Conservation (phyloP, 495 filamentous ascomycete genomes). For the Clohesyomyces aquaticus region DNA sequence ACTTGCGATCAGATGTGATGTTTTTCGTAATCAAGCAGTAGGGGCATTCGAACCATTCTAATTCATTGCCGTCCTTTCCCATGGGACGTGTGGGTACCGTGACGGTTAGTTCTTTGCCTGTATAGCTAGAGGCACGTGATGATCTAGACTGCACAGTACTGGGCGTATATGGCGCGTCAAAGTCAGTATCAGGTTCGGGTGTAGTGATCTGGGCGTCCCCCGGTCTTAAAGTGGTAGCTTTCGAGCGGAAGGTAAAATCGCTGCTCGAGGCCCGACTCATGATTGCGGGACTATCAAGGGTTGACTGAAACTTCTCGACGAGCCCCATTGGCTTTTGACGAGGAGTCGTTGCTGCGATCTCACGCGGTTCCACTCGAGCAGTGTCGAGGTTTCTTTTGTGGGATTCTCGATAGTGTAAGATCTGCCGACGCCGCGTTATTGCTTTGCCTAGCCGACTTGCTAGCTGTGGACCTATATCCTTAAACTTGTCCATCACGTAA, state of each 20-base stretch:
- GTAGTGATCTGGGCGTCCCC: not conserved
- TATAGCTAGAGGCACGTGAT: conserved; percentile 11
- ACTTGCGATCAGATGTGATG: conserved; percentile 12
- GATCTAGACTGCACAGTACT: conserved; percentile 14
- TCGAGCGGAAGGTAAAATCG: conserved; percentile 1
- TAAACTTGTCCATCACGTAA: conserved; percentile 25
- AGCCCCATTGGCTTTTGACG: not conserved
- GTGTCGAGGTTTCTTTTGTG: conserved; percentile 9
- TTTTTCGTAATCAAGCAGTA: conserved; percentile 20
- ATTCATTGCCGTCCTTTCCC: conserved; percentile 7
- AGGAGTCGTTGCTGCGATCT: not conserved
- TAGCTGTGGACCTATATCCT: conserved; percentile 2
- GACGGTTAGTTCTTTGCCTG: conserved; percentile 4
- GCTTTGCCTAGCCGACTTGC: conserved; percentile 20
- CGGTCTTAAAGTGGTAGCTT: conserved; percentile 12
- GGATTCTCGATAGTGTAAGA: conserved; percentile 11
- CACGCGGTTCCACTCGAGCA: conserved; percentile 1
- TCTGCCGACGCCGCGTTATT: conserved; percentile 18
- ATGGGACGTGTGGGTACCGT: conserved; percentile 7
- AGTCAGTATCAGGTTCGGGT: not conserved
- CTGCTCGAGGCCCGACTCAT: not conserved
- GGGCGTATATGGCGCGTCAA: conserved; percentile 16
- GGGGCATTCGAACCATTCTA: conserved; percentile 22
- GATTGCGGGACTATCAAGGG: not conserved
- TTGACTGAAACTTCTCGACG: not conserved